Conservation (phyloP, 495 filamentous ascomycete genomes). For the Emericellopsis terricola region DNA sequence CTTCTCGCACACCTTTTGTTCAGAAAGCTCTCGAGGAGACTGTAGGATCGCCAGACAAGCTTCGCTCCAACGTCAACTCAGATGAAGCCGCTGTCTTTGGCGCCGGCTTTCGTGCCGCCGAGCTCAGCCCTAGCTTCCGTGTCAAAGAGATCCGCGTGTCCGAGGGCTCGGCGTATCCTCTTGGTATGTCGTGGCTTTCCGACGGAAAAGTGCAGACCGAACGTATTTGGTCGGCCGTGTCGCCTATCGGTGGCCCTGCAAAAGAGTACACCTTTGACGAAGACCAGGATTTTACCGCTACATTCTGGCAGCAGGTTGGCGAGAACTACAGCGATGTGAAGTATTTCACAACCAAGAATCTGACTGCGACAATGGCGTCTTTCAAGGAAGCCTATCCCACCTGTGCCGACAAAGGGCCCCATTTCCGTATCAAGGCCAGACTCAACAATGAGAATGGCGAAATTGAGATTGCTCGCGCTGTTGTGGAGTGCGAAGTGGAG, state of each 20-base stretch:
- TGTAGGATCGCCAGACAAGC: constrained; percentile 52
- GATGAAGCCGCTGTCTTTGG: constrained; percentile 96
- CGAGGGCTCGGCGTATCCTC: constrained; percentile 55
- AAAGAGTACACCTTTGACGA: constrained; percentile 85
- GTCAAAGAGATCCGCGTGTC: constrained; percentile 85
- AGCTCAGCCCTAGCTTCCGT: constrained; percentile 79
- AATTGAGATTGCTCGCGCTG: constrained; percentile 57
- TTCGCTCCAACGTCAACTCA: constrained; percentile 86
- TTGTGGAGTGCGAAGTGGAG: constrained; percentile 64
- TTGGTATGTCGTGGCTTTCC: constrained; percentile 56
- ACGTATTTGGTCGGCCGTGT: constrained; percentile 61
- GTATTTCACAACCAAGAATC: constrained; percentile 52
- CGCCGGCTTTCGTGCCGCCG: constrained; percentile 85
- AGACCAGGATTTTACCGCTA: constrained; percentile 65
- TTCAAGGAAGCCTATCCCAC: constrained; percentile 51
- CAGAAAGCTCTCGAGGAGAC: constrained; percentile 72
- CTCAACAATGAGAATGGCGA: constrained; percentile 61
- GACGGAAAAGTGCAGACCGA: constrained; percentile 41
- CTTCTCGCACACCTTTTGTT: constrained; percentile 82
- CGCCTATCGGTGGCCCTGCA: constrained; percentile 50
- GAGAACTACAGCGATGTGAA: constrained; percentile 29
- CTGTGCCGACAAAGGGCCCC: constrained; percentile 59
- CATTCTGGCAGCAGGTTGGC: constrained; percentile 52
- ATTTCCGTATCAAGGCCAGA: constrained; percentile 57
- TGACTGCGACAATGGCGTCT: constrained; percentile 61